These are phyloP conservation scores for Pythium coloratum DNA, from an alignment of 352 stramenopile genomes.

Conservation along the genomic window DNA sequence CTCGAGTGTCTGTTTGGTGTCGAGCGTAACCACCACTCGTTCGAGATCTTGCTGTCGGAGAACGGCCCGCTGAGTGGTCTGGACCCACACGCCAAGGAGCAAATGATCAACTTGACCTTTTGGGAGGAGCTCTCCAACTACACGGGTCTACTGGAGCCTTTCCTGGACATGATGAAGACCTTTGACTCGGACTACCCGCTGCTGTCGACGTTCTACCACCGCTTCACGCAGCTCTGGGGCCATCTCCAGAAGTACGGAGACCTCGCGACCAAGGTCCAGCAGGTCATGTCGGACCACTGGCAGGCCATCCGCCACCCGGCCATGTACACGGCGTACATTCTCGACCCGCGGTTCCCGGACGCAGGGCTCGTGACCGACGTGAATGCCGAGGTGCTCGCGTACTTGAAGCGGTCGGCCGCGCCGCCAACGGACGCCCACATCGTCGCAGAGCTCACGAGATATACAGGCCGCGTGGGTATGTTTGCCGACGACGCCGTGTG, in stretches of 20 bases:
- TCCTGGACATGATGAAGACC: slow-evolving; percentile 66
- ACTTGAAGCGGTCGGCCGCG: slow-evolving; percentile 52
- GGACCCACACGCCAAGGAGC: slow-evolving; percentile 38
- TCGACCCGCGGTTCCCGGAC: slow-evolving; percentile 69
- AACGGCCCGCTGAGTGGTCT: slow-evolving; percentile 41
- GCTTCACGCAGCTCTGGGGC: slow-evolving; percentile 63
- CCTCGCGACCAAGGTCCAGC: slow-evolving; percentile 45
- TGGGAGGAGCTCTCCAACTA: slow-evolving; percentile 58
- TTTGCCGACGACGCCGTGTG: slow-evolving; percentile 77
- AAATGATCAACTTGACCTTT: slow-evolving; percentile 47
- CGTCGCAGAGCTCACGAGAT: slow-evolving; percentile 68
- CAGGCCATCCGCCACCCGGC: slow-evolving; percentile 58
- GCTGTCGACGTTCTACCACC: slow-evolving; percentile 74
- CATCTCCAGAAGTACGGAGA: slow-evolving; percentile 65
- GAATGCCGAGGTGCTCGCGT: slow-evolving; percentile 54
- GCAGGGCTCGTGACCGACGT: slow-evolving; percentile 56
- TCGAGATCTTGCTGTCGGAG: slow-evolving; percentile 60
- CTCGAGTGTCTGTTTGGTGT: slow-evolving; percentile 55
- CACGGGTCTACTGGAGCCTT: slow-evolving; percentile 61
- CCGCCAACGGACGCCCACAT: slow-evolving; percentile 47
- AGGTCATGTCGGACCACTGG: slow-evolving; percentile 64
- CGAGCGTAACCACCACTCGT: slow-evolving; percentile 54
- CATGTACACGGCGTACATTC: slow-evolving; percentile 75
- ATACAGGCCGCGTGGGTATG: slow-evolving; percentile 54
- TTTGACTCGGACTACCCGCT: slow-evolving; percentile 64